Conservation (phyloP, 257 asterid species). For the Solanum sejunctum region DNA sequence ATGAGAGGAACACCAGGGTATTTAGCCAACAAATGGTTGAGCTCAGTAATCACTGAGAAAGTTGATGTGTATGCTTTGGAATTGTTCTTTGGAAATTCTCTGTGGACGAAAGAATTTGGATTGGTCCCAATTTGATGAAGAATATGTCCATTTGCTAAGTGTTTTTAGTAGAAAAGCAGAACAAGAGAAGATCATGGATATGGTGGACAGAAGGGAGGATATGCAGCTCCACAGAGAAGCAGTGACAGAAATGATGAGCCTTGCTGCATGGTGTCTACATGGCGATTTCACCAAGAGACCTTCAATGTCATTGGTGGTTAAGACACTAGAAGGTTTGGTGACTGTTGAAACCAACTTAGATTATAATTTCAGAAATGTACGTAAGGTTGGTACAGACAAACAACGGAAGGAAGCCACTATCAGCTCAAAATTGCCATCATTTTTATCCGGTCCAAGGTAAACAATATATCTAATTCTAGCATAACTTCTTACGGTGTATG, state of each 20-base stretch:
- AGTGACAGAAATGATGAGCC: background rate
- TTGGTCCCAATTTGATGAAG: background rate
- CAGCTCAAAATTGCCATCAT: background rate
- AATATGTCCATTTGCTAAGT: constrained; percentile 1
- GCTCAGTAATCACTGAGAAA: constrained; percentile 9
- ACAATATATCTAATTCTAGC: too few species aligned
- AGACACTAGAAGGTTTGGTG: background rate
- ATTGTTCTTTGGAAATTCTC: constrained; percentile 10
- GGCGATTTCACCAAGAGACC: background rate
- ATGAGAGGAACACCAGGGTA: constrained; percentile 20
- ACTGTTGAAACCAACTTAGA: background rate
- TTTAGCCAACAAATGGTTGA: constrained; percentile 17
- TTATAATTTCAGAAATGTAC: background rate
- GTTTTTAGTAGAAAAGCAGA: constrained; percentile 8
- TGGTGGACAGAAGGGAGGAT: constrained; percentile 5
- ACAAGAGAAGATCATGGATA: background rate
- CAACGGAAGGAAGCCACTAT: background rate
- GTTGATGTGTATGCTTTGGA: constrained; percentile 21
- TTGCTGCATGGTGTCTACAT: constrained; percentile 17
- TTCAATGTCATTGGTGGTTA: background rate
- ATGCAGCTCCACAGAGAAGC: background rate
- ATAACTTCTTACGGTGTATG: too few species aligned
- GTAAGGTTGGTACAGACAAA: background rate
- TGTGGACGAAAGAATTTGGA: constrained; percentile 17
- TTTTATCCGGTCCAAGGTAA: background rate